Percentiles rank a stretch among this genome's conserved stretches.
Conservation (phyloP, 169 alveolate species). For the Plasmodium berghei region DNA sequence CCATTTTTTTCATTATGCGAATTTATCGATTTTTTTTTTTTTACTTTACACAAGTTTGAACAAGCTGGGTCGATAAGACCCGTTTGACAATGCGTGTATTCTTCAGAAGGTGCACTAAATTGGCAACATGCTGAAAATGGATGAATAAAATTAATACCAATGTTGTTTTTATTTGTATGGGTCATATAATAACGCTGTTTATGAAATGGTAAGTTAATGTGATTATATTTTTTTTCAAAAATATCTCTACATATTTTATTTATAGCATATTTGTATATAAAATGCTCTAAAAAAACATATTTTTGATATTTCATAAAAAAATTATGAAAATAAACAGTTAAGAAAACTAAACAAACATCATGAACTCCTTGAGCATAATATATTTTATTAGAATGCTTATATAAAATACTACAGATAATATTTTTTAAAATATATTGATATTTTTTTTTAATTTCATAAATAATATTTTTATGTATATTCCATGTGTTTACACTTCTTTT, state of each 20-base stretch:
- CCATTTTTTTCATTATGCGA: background rate
- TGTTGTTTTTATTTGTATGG: background rate
- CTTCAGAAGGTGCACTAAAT: background rate
- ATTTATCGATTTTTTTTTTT: background rate
- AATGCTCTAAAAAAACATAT: constrained; percentile 66
- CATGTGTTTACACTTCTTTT: constrained; percentile 74
- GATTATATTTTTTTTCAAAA: constrained; percentile 14
- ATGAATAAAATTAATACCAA: background rate
- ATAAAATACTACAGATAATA: constrained; percentile 67
- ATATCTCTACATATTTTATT: constrained; percentile 42
- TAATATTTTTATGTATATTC: constrained; percentile 57
- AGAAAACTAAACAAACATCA: constrained; percentile 75
- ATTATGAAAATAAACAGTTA: constrained; percentile 54
- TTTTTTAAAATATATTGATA: constrained; percentile 74
- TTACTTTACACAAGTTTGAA: background rate
- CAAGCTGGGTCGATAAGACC: background rate
- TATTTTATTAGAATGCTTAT: constrained; percentile 69
- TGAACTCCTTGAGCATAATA: constrained; percentile 75
- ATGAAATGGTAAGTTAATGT: too few relatives aligned
- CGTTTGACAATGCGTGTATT: background rate
- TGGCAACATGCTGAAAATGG: background rate
- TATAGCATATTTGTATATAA: constrained; percentile 48
- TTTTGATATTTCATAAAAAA: constrained; percentile 56
- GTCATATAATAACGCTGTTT: background rate
- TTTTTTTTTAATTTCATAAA: constrained; percentile 66